These are phyloP conservation scores for Metschnikowia cerradonensis DNA, from an alignment of 805 yeast species.

Conservation along the genomic window DNA sequence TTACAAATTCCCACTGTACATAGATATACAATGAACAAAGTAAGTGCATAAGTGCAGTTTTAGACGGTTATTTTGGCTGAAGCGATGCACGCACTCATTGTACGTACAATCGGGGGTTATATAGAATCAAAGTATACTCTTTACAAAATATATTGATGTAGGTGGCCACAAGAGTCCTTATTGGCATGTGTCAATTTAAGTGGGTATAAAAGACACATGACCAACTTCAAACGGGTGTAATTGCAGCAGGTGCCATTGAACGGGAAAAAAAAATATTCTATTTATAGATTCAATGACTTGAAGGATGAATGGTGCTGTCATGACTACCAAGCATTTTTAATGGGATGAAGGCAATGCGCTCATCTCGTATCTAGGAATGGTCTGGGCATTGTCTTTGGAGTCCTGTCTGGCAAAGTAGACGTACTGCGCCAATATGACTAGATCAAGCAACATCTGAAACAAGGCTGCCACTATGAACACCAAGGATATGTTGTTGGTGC, in stretches of 20 bases:
- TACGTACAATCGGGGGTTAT: background rate
- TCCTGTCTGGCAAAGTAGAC: conserved; percentile 49
- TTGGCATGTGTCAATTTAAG: too few relatives aligned
- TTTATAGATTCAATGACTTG: background rate
- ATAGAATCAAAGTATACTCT: background rate
- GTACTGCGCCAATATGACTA: conserved; percentile 69
- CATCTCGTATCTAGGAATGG: conserved; percentile 12
- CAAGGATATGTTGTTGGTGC: conserved; percentile 63
- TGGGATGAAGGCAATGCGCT: background rate
- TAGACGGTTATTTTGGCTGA: background rate
- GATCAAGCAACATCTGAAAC: conserved; percentile 73
- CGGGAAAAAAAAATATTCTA: background rate
- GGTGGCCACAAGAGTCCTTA: too few relatives aligned
- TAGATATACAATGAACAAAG: conserved; percentile 2
- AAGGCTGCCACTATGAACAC: conserved; percentile 67
- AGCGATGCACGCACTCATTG: background rate
- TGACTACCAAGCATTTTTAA: background rate
- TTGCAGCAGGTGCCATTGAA: too few relatives aligned
- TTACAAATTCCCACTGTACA: conserved; percentile 2
- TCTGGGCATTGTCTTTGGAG: background rate
- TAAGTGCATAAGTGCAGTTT: background rate
- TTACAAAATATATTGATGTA: too few relatives aligned
- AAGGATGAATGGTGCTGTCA: background rate
- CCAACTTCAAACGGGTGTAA: too few relatives aligned
- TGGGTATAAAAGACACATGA: too few relatives aligned